Percentiles rank a stretch among this genome's conserved stretches.
Evolutionary conservation across 1,139 yeast genomes (phyloP).

Genomic region (Hyphopichia khmerensis): DNA sequence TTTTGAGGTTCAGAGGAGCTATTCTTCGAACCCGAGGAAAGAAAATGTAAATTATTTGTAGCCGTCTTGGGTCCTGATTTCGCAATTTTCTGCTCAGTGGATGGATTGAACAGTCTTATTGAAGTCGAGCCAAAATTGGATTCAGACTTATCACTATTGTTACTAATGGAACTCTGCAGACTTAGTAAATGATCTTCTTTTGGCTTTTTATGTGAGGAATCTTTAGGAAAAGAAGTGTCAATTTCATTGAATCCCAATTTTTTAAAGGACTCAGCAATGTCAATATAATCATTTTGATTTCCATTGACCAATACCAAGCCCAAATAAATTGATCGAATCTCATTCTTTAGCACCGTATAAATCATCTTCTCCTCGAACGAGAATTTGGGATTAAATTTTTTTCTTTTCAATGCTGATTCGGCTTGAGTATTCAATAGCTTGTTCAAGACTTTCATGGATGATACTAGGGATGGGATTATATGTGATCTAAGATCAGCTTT

Average conservation of each 20-base stretch:
- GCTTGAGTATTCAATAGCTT: not conserved
- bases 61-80: constrained; percentile 4
- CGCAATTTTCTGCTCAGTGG: constrained; percentile 1
- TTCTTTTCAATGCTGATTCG: not conserved
- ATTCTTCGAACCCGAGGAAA: constrained; percentile 5
- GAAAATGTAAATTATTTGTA: constrained; percentile 4
- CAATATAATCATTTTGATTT: not conserved
- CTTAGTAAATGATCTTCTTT: not conserved
- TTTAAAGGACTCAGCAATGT: not conserved
- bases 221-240: not conserved
- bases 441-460: not conserved
- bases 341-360: not conserved
- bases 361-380: not conserved
- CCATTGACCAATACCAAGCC: not conserved
- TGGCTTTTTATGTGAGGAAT: not conserved
- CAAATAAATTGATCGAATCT: not conserved
- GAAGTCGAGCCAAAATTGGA: not conserved
- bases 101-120: not conserved
- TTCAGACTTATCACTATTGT: not conserved
- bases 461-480: not conserved
- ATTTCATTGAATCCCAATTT: constrained; percentile 2
- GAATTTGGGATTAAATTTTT: not conserved
- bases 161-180: not conserved
- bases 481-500: not conserved
- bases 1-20: not conserved